A percentile compares a stretch with the other conserved stretches of the same genome.
These are phyloP conservation scores for Brassica rapa DNA, from an alignment of 345 rosid genomes.

Conservation along the genomic window DNA sequence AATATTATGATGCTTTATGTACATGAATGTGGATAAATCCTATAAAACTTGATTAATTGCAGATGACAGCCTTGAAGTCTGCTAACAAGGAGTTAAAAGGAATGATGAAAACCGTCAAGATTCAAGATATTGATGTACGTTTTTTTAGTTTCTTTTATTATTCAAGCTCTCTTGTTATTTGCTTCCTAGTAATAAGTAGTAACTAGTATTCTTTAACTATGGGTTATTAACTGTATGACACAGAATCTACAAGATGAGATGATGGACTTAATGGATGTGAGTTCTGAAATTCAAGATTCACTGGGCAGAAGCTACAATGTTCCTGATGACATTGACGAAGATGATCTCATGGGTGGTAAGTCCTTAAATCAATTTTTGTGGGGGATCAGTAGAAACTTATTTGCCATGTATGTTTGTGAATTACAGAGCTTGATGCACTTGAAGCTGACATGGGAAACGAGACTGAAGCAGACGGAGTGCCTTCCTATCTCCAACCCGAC, in stretches of 20 bases:
- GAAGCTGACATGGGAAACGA: constrained; percentile 98
- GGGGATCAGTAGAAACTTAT: neutral
- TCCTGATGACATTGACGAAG: constrained; percentile 98
- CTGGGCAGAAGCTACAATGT: constrained; percentile 90
- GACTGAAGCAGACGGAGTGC: constrained; percentile 78
- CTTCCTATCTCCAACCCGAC: constrained; percentile 96
- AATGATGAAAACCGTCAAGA: constrained; percentile 98
- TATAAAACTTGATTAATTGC: constrained; percentile 21
- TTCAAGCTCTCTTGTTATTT: constrained; percentile 4
- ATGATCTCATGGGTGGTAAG: constrained; percentile 96
- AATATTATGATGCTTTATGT: neutral
- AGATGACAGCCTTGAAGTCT: constrained; percentile 89
- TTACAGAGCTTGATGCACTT: constrained; percentile 89
- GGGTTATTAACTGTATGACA: constrained; percentile 12
- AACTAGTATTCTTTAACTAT: neutral
- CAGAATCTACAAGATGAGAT: constrained; percentile 99
- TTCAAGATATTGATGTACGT: constrained; percentile 89
- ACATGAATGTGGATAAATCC: neutral
- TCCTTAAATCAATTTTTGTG: neutral
- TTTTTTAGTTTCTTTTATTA: neutral
- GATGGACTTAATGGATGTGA: constrained; percentile 98
- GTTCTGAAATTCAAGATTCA: constrained; percentile 95
- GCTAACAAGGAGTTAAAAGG: constrained; percentile 99
- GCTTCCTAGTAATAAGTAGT: neutral
- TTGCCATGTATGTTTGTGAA: constrained; percentile 10